Conservation (phyloP, 1,284 basidiomycete species). For the Exobasidium rhododendri region DNA sequence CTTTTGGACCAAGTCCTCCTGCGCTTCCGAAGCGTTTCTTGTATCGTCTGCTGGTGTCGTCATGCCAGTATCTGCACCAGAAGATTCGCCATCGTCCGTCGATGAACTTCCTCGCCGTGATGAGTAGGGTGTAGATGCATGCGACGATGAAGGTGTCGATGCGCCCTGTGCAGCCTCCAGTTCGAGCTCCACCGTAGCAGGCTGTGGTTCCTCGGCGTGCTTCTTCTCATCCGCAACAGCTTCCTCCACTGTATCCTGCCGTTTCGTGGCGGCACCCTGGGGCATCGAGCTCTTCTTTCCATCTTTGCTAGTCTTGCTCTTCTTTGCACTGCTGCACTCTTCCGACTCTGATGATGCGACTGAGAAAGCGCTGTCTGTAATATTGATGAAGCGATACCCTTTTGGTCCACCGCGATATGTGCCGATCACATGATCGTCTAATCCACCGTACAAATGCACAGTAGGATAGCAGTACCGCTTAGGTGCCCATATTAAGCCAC, state of each 20-base stretch:
- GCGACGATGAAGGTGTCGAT: not conserved
- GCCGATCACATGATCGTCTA: conserved; percentile 21
- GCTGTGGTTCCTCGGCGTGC: not conserved
- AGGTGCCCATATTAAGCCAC: conserved; percentile 45
- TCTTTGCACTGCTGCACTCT: not conserved
- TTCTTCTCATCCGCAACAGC: not conserved
- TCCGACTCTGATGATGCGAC: conserved; percentile 6
- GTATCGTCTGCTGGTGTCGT: conserved; percentile 5
- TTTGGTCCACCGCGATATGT: conserved; percentile 22
- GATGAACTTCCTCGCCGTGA: conserved; percentile 13
- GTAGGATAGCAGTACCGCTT: conserved; percentile 37
- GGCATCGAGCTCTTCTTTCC: conserved; percentile 7
- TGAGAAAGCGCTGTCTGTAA: conserved; percentile 10
- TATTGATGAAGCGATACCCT: conserved; percentile 17
- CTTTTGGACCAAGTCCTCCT: not conserved
- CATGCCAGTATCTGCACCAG: conserved; percentile 14
- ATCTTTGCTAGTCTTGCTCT: conserved; percentile 6
- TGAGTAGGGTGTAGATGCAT: conserved; percentile 5
- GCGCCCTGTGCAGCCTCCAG: not conserved
- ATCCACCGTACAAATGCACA: conserved; percentile 19
- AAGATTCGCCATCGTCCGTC: conserved; percentile 3
- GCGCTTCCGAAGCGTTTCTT: not conserved
- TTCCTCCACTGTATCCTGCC: not conserved
- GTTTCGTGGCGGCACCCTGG: not conserved
- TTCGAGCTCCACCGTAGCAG: not conserved